phyloP scores from a whole-genome alignment of 192 early-diverging fungal genomes.

The Radiomyces spectabilis region DNA sequence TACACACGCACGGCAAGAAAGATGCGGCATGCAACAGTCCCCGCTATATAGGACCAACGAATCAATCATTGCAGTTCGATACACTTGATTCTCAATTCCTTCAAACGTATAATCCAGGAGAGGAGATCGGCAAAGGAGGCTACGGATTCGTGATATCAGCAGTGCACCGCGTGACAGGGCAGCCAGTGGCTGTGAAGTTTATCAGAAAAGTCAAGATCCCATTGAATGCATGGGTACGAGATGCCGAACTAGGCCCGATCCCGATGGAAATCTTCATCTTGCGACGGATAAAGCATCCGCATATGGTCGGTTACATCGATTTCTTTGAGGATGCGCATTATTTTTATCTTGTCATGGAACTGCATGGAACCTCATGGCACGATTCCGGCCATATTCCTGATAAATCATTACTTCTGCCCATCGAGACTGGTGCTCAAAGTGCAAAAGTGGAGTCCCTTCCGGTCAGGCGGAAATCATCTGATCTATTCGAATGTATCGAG shows the following conservation, averaged over 20 bases:
- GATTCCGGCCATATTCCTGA: too few relatives aligned
- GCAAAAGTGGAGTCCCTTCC: too few relatives aligned
- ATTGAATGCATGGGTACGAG: slow-evolving; percentile 31
- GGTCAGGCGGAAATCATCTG: too few relatives aligned
- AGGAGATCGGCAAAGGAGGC: slow-evolving; percentile 57
- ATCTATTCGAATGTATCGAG: slow-evolving; percentile 12
- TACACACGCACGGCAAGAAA: too few relatives aligned
- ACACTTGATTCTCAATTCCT: too few relatives aligned
- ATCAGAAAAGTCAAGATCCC: slow-evolving; percentile 50
- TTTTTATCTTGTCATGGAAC: slow-evolving; percentile 50
- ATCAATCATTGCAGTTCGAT: too few relatives aligned
- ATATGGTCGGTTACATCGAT: slow-evolving; percentile 54
- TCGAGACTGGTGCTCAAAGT: too few relatives aligned
- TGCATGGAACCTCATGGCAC: slow-evolving; percentile 46
- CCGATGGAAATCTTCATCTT: slow-evolving; percentile 47
- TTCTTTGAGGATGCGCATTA: slow-evolving; percentile 33
- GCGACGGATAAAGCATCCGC: slow-evolving; percentile 40
- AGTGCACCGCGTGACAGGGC: slow-evolving; percentile 33
- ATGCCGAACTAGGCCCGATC: slow-evolving; percentile 30
- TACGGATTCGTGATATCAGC: slow-evolving; percentile 60
- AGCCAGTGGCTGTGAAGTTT: slow-evolving; percentile 66
- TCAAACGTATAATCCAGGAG: slow-evolving; percentile 33
- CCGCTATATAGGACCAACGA: too few relatives aligned
- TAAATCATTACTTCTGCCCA: too few relatives aligned
- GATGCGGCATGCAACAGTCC: too few relatives aligned